Base-by-base conservation (phyloP, 176 grass and related monocot species). In the Luzula sylvatica region DNA sequence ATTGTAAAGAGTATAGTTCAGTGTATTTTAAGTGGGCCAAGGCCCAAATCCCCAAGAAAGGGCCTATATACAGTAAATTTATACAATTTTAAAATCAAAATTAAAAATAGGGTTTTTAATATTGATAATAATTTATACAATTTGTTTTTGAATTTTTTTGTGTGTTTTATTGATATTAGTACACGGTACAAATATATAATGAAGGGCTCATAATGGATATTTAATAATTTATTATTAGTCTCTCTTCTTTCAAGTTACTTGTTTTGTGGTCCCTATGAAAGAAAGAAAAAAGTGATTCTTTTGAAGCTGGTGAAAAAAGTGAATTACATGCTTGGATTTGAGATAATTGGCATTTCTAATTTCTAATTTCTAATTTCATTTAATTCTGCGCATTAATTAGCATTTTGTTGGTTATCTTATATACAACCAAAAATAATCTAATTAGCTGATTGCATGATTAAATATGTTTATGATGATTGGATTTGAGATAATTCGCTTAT, bases 391-490 rank as follows among this genome's bases (percentile, higher is more conserved):
- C 16, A n/a, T 55, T 23, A 54, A 57, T 41, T 3, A 7, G 25
- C 40, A 30, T 78, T 70, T 64, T 21, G 56, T 42, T 38, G 52
- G 11, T 30, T 11, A 9, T 78, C 14, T 30, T 11, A 9, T 78
- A 60, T 75, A 70, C 53, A 79, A 53, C 57, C 59, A 71, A 75
- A 55, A 14, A 52, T 74, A 77, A 82, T 59, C 30, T 58, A 56
- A 78, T 78, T 63, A 82, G 78, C 83, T 39, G 78, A 71, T 82
- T 71, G 65, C 56, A 49, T 78, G 69, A 69, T 71, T 61, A 38
- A 78, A 74, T 56, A 23, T 8, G 43, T 29, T 54, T 56, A 80
- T 71, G 43, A 26, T 75, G 16, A 39, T 43, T 54, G 47, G 30
- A 58, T 35, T n/a, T 4, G 30, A 35, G 30, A 4, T 35, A 35